Evolutionary conservation across 805 yeast species (phyloP).

Genomic region (Suhomyces sp.): DNA sequence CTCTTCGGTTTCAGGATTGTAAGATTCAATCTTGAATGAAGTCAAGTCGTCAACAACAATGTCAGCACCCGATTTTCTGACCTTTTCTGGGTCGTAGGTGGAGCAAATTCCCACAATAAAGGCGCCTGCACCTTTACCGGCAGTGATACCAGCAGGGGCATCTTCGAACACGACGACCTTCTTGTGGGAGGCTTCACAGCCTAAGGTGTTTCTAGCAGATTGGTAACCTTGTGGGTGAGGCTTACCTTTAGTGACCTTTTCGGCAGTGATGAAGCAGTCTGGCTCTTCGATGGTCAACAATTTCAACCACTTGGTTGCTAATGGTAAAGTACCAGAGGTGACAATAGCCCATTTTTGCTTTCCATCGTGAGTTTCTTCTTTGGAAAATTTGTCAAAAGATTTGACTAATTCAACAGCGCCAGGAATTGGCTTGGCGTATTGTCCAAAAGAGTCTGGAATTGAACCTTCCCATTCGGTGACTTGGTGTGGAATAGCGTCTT

Average conservation of each 20-base stretch:
- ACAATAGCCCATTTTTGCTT: slow-evolving; percentile 79
- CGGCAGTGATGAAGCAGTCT: slow-evolving; percentile 77
- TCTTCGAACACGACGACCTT: slow-evolving; percentile 75
- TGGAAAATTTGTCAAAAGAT: slow-evolving; percentile 49
- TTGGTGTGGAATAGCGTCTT: slow-evolving; percentile 63
- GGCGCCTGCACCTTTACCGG: slow-evolving; percentile 84
- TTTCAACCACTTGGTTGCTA: slow-evolving; percentile 78
- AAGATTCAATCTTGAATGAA: slow-evolving; percentile 56
- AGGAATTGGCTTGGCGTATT: slow-evolving; percentile 68
- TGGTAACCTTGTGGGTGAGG: slow-evolving; percentile 85
- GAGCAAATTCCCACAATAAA: slow-evolving; percentile 80
- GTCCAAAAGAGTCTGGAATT: slow-evolving; percentile 70
- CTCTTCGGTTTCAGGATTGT: slow-evolving; percentile 35
- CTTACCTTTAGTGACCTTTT: slow-evolving; percentile 74
- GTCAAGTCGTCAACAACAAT: slow-evolving; percentile 74
- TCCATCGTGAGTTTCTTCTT: slow-evolving; percentile 38
- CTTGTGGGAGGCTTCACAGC: slow-evolving; percentile 32
- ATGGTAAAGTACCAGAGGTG: slow-evolving; percentile 74
- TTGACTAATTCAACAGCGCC: slow-evolving; percentile 69
- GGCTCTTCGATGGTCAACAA: slow-evolving; percentile 62
- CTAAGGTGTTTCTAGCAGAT: slow-evolving; percentile 50
- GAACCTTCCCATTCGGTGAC: slow-evolving; percentile 65
- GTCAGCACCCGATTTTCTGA: slow-evolving; percentile 75
- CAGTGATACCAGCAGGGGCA: slow-evolving; percentile 83
- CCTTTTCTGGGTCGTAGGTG: slow-evolving; percentile 66